A percentile compares a stretch with the other conserved stretches of the same genome.
Conservation (phyloP, 73 alveolate species). For the Durusdinium trenchii region DNA sequence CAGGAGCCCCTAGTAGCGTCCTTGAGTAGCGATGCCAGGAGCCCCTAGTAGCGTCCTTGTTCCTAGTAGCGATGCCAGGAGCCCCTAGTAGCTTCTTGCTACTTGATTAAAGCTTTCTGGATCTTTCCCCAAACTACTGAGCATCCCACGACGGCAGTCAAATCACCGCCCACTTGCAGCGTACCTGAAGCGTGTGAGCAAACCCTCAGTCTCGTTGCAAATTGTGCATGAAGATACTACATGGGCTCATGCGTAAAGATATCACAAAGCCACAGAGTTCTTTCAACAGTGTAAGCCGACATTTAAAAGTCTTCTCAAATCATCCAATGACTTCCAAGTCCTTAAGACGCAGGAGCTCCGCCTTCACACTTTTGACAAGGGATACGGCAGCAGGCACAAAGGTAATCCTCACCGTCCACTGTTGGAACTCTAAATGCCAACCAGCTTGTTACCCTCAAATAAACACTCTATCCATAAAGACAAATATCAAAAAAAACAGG, state of each 20-base stretch:
- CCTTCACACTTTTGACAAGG: constrained; percentile 58
- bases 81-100: no score
- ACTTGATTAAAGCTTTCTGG: no score
- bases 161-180: constrained; percentile 66
- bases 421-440: no score
- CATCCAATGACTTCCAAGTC: background rate
- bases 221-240: background rate
- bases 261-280: background rate
- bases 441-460: no score
- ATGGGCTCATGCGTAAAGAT: background rate
- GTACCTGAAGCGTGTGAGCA: constrained; percentile 18
- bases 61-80: no score
- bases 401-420: no score
- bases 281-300: background rate
- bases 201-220: background rate
- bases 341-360: background rate
- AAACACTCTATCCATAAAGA: no score
- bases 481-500: no score
- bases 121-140: background rate
- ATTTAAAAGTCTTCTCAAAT: no score
- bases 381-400: constrained; percentile 70
- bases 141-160: constrained; percentile 26
- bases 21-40: no score
- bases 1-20: no score
- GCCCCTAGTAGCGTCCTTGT: no score